Evolutionary conservation across 768 basidiomycete species (phyloP).

Genomic region (Mycena sanguinolenta): DNA sequence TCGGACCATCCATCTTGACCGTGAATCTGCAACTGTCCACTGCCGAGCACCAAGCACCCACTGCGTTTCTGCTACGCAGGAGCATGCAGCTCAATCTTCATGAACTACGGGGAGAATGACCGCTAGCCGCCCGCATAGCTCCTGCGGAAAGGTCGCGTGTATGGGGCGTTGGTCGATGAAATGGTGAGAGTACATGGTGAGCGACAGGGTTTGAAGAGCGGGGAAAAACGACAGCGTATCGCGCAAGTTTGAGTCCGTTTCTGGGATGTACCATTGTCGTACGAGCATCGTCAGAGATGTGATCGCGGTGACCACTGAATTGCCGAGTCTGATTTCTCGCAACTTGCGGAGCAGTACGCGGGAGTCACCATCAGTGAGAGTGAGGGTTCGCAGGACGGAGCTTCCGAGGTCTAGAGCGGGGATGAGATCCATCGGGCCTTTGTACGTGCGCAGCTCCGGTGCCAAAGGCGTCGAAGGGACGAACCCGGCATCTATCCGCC

Average conservation of each 20-base stretch:
- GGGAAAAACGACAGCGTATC: not conserved
- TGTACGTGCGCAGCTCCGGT: not conserved
- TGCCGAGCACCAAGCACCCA: too few species aligned
- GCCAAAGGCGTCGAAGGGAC: not conserved
- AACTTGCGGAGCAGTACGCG: not conserved
- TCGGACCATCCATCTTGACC: too few species aligned
- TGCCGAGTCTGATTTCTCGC: not conserved
- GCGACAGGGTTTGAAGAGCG: not conserved
- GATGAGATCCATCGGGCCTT: not conserved
- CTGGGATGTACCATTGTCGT: not conserved
- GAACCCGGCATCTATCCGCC: not conserved
- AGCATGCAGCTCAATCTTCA: too few species aligned
- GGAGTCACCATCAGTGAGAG: not conserved
- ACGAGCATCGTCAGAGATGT: not conserved
- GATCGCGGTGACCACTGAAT: not conserved
- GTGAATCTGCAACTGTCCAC: too few species aligned
- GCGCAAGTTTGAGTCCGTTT: not conserved
- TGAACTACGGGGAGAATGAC: too few species aligned
- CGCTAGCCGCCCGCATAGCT: too few species aligned
- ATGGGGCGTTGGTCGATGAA: too few species aligned
- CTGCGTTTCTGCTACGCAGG: too few species aligned
- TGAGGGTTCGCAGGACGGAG: not conserved
- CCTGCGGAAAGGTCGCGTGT: too few species aligned
- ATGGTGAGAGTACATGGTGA: not conserved
- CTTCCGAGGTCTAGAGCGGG: not conserved